Percentiles rank a stretch among this genome's conserved stretches.
Evolutionary conservation across 495 filamentous ascomycete species (phyloP).

Genomic region (Penicillium coprophilum): DNA sequence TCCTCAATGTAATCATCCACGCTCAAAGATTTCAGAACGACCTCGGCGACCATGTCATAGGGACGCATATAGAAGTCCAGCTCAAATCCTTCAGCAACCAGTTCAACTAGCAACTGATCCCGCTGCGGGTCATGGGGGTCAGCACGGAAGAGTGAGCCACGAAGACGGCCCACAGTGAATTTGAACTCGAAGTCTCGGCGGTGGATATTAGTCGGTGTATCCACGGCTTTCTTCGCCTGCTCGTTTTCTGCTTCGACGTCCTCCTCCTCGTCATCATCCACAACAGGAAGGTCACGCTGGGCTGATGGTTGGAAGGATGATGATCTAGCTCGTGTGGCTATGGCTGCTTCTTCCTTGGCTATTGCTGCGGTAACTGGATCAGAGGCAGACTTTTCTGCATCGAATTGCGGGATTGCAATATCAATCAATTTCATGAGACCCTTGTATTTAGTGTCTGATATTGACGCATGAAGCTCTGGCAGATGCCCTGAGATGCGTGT

Average conservation of each 20-base stretch:
- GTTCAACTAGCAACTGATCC: slow-evolving; percentile 82
- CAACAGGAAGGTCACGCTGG: slow-evolving; percentile 71
- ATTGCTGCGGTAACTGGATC: slow-evolving; percentile 18
- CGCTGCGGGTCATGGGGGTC: slow-evolving; percentile 74
- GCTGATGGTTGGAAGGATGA: slow-evolving; percentile 64
- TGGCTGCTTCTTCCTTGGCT: slow-evolving; percentile 32
- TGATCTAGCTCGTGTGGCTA: slow-evolving; percentile 47
- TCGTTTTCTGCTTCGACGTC: slow-evolving; percentile 65
- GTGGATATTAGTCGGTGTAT: slow-evolving; percentile 62
- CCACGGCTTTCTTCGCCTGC: slow-evolving; percentile 58
- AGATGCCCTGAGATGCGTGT: slow-evolving; percentile 88
- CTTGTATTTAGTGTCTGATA: slow-evolving; percentile 95
- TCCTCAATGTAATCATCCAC: slow-evolving; percentile 93
- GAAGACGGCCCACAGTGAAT: slow-evolving; percentile 88
- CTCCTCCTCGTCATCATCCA: slow-evolving; percentile 76
- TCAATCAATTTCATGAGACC: slow-evolving; percentile 94
- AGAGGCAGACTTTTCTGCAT: slow-evolving; percentile 44
- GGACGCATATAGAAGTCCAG: slow-evolving; percentile 84
- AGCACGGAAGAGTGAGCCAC: slow-evolving; percentile 85
- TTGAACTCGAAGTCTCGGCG: slow-evolving; percentile 93
- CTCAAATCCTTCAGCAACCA: slow-evolving; percentile 86
- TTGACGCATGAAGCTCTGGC: slow-evolving; percentile 84
- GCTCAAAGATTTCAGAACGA: slow-evolving; percentile 80
- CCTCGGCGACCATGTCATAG: slow-evolving; percentile 88
- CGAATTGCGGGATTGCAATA: slow-evolving; percentile 86